Base-by-base conservation (phyloP, 345 rosid species). In the Limnanthes douglasii region DNA sequence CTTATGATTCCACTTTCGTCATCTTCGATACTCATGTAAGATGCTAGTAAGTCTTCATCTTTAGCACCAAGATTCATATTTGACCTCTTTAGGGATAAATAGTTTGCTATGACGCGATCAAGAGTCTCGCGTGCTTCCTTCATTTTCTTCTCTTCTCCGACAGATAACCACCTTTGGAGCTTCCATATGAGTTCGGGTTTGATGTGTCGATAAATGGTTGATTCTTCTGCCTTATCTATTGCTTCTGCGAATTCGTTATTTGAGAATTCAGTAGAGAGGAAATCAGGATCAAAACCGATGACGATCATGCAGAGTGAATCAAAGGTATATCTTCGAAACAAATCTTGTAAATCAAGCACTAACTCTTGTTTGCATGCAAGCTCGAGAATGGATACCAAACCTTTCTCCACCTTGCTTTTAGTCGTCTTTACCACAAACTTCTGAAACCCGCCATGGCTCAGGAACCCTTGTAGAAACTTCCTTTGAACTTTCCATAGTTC, bases 61-160 rank as follows among this genome's bases (percentile, higher is more conserved):
- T n/a, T n/a, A n/a, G n/a, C n/a, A n/a, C n/a, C n/a, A n/a, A n/a
- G n/a, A n/a, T n/a, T n/a, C n/a, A n/a, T n/a, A n/a, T n/a, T n/a
- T n/a, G n/a, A n/a, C n/a, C n/a, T n/a, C n/a, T n/a, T n/a, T n/a
- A n/a, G n/a, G n/a, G n/a, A n/a, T n/a, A n/a, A n/a, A n/a, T n/a
- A n/a, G n/a, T 21, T 7, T 21, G 4, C 24, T 21, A 3, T 7
- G 4, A 34, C 55, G 16, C 5, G 5, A 50, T 55, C 11, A 4
- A 34, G 4, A 11, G 34, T 15, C 34, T 13, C 34, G 21, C 51
- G n/a, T n/a, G n/a, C n/a, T n/a, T n/a, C n/a, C n/a, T n/a, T n/a
- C n/a, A n/a, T n/a, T n/a, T n/a, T n/a, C 45, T 46, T 61, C 31
- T 56, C 67, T 14, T 17, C 40, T 15, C 62, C 62, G 4, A 61